Percentiles rank a stretch among this genome's conserved stretches.
Conservation (phyloP, 1,139 yeast genomes). For the Hyphopichia burtonii region DNA sequence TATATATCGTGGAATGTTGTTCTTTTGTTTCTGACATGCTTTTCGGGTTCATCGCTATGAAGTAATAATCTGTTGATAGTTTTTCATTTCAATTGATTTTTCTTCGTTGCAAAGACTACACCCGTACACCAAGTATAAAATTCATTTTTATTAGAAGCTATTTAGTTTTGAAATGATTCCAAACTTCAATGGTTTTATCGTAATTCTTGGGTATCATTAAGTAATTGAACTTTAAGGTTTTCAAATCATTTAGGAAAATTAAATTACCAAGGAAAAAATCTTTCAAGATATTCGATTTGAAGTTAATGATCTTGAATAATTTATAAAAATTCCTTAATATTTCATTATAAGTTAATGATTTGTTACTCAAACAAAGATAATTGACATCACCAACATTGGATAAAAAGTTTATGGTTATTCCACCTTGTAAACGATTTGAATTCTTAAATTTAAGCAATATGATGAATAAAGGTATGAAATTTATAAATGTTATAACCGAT, state of each 20-base stretch:
- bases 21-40: not conserved
- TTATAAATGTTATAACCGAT: conserved; percentile 60
- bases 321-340: conserved; percentile 36
- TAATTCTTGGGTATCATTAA: conserved; percentile 43
- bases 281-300: conserved; percentile 20
- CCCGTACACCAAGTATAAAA: not conserved
- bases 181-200: conserved; percentile 29
- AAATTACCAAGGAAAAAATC: conserved; percentile 33
- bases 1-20: conserved; percentile 43
- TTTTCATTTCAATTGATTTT: too few relatives aligned
- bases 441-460: conserved; percentile 77
- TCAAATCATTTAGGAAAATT: conserved; percentile 28
- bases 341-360: conserved; percentile 38
- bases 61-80: too few relatives aligned
- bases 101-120: too few relatives aligned
- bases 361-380: conserved; percentile 34
- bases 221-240: conserved; percentile 35
- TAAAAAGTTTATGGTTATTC: conserved; percentile 50
- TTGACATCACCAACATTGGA: conserved; percentile 14
- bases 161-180: conserved; percentile 20
- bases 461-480: conserved; percentile 86
- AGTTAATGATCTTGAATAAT: conserved; percentile 31
- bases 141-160: not conserved
- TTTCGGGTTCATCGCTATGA: not conserved
- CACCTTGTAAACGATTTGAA: conserved; percentile 87